These are phyloP conservation scores for Stipa capillata DNA, from an alignment of 176 grass and related monocot species.

Conservation along the genomic window DNA sequence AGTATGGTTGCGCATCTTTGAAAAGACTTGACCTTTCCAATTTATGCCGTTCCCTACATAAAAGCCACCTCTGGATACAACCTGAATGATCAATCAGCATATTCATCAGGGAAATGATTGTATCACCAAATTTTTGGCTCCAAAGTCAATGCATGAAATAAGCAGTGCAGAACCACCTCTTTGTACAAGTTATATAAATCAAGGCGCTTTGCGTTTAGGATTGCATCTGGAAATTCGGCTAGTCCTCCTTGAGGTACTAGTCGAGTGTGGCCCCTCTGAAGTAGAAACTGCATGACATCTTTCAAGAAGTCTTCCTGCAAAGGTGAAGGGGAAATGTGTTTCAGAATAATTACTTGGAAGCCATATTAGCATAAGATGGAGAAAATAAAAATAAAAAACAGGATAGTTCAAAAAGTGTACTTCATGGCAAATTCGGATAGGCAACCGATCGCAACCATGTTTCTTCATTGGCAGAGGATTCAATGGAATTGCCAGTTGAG, in stretches of 20 bases:
- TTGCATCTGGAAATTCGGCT: conserved; percentile 60
- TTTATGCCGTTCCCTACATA: conserved; percentile 88
- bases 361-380: background rate
- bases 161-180: conserved; percentile 37
- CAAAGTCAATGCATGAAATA: background rate
- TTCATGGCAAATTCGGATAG: conserved; percentile 44
- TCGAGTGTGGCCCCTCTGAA: conserved; percentile 46
- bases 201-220: conserved; percentile 71
- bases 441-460: conserved; percentile 45
- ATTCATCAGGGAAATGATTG: conserved; percentile 5
- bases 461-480: conserved; percentile 79
- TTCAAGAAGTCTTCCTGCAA: conserved; percentile 71
- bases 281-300: conserved; percentile 68
- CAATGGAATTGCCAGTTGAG: conserved; percentile 19
- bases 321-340: background rate
- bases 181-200: conserved; percentile 82
- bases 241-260: conserved; percentile 67
- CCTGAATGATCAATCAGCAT: conserved; percentile 27
- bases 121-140: background rate
- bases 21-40: conserved; percentile 88
- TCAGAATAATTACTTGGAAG: background rate
- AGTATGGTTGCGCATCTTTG: conserved; percentile 88
- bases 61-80: conserved; percentile 78
- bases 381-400: too few relatives aligned
- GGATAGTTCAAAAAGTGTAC: conserved; percentile 20